Base-by-base conservation (phyloP, 768 basidiomycete species). In the Tephrocybe sp. region DNA sequence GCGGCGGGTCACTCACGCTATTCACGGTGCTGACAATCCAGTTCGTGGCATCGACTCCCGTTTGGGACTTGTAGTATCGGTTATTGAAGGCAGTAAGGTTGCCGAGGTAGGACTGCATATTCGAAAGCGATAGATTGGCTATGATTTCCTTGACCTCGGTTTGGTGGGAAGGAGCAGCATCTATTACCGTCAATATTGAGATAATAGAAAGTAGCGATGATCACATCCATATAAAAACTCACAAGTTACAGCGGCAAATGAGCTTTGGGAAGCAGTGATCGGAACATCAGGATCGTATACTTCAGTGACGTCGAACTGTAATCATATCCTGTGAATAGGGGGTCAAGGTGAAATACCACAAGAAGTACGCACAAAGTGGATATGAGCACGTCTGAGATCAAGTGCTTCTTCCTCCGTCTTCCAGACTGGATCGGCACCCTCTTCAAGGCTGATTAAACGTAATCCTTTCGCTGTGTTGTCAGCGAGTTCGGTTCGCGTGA, bases 1-100 rank as follows among this genome's bases (percentile, higher is more conserved):
- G 15, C 9, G 7, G 34, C 11, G 4, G 15, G 38, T 11, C 12
- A 56, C 60, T 20, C 38, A 67, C 69, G 45, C 41, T 46, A 40
- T 51, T 52, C 15, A 68, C 55, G 8, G 65, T 66, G 42, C 64
- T 50, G 8, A 63, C 51, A 20, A 73, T 66, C 68, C 67, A 73
- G 9, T 56, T 55, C 3, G 68, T 65, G 17, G 72, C 70, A 37
- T 56, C 53, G 14, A 55, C 65, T n/a, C 73, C 72, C 11, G 64
- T 56, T 0, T 60, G 17, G 0, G 70, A 64, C 11, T 37, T 57
- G 57, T 69, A 68, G 57, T 72, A 67, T n/a, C 70, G 67, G 41
- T 69, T 71, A 56, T 39, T 68, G 64, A 59, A 73, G 12, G 57
- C 14, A 0, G 69, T 68, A 21, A 69, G 60, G 46, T 63, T 68